Evolutionary conservation across 2,329 filamentous ascomycete genomes (phyloP).

Genomic region (Cercospora zeina): DNA sequence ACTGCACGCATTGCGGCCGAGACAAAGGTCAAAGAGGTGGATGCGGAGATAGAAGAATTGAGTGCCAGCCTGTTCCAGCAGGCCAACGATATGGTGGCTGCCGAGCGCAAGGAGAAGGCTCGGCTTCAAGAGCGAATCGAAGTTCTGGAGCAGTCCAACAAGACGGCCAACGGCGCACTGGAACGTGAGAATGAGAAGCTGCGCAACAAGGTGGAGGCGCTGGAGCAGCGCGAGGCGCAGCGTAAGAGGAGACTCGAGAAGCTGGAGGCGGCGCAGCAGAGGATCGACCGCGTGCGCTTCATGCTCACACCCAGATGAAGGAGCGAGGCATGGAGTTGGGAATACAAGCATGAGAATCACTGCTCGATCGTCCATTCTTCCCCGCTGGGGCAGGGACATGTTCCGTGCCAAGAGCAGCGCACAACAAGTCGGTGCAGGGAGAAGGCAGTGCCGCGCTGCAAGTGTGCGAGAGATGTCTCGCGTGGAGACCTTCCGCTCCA

Average conservation of each 20-base stretch:
- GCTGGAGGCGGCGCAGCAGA: slow-evolving; percentile 67
- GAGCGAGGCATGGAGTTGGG: neutral
- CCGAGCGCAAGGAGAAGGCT: slow-evolving; percentile 69
- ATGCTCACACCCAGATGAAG: slow-evolving; percentile 52
- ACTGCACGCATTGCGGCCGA: slow-evolving; percentile 68
- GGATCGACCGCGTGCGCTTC: slow-evolving; percentile 69
- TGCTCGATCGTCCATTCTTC: too few relatives aligned
- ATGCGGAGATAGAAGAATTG: slow-evolving; percentile 75
- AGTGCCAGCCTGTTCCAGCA: slow-evolving; percentile 74
- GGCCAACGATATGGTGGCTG: slow-evolving; percentile 84
- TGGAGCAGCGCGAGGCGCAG: slow-evolving; percentile 70
- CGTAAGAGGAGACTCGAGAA: slow-evolving; percentile 68
- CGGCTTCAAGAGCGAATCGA: slow-evolving; percentile 69
- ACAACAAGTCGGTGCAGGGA: too few relatives aligned
- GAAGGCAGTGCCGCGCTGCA: too few relatives aligned
- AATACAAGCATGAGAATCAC: neutral
- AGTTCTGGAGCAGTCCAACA: slow-evolving; percentile 59
- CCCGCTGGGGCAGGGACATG: too few relatives aligned
- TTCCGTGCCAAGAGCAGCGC: too few relatives aligned
- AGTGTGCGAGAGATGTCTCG: too few relatives aligned
- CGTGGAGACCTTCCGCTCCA: too few relatives aligned
- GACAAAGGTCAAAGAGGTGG: slow-evolving; percentile 64
- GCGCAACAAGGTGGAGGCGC: slow-evolving; percentile 66
- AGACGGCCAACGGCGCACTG: slow-evolving; percentile 60
- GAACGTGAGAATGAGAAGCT: slow-evolving; percentile 66